phyloP scores from a whole-genome alignment of 2,329 filamentous ascomycete genomes.

The Stemphylium vesicarium region DNA sequence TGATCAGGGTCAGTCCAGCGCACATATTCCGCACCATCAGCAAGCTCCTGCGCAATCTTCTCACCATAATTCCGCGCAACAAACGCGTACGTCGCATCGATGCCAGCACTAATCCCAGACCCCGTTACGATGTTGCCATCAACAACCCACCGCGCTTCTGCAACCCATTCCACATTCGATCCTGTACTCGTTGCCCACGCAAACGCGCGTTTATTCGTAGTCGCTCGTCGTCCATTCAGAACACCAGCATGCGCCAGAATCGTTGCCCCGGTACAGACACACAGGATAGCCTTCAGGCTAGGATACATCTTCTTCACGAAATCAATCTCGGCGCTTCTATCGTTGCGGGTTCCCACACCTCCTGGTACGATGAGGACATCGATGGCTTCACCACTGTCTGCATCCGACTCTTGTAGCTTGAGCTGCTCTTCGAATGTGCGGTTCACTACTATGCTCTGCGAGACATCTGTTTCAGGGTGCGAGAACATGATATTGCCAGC shows the following conservation, averaged over 20 bases:
- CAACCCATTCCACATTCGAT: slow-evolving; percentile 65
- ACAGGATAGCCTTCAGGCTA: slow-evolving; percentile 61
- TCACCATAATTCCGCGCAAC: slow-evolving; percentile 61
- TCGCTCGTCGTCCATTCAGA: slow-evolving; percentile 64
- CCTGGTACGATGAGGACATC: slow-evolving; percentile 72
- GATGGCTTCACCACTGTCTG: slow-evolving; percentile 15
- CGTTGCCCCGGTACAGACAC: slow-evolving; percentile 68
- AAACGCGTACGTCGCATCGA: slow-evolving; percentile 65
- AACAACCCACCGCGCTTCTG: slow-evolving; percentile 58
- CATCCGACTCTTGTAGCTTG: slow-evolving; percentile 15
- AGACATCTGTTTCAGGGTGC: slow-evolving; percentile 25
- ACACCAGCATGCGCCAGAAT: slow-evolving; percentile 64
- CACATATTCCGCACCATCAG: slow-evolving; percentile 62
- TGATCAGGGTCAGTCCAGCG: slow-evolving; percentile 56
- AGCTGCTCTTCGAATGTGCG: slow-evolving; percentile 26
- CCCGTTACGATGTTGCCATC: slow-evolving; percentile 71
- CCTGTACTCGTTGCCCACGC: slow-evolving; percentile 47
- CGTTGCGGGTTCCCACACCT: slow-evolving; percentile 56
- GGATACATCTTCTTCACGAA: slow-evolving; percentile 59
- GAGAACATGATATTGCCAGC: slow-evolving; percentile 24
- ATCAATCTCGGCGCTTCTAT: slow-evolving; percentile 47
- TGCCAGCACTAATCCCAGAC: slow-evolving; percentile 68
- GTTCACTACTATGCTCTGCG: slow-evolving; percentile 24
- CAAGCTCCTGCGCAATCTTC: slow-evolving; percentile 55
- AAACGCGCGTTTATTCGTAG: slow-evolving; percentile 68